Evolutionary conservation across 192 early-diverging fungal genomes (phyloP).

Genomic region (Rhizophagus clarus): DNA sequence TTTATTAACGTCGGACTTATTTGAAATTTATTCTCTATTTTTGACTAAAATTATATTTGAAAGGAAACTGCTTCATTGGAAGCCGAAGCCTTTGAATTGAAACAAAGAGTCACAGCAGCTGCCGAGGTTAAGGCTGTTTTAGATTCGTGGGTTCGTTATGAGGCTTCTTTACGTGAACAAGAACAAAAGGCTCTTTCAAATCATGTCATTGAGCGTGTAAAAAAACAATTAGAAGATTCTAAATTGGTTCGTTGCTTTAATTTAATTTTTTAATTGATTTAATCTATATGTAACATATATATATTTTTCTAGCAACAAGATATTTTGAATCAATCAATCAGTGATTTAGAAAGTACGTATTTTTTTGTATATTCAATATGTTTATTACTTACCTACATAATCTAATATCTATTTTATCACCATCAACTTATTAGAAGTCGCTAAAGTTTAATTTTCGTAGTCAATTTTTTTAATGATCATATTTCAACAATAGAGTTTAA

Average conservation of each 20-base stretch:
- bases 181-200: slow-evolving; percentile 89
- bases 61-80: slow-evolving; percentile 90
- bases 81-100: slow-evolving; percentile 91
- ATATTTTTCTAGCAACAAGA: no score
- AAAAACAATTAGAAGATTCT: slow-evolving; percentile 67
- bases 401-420: no score
- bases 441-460: no score
- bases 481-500: no score
- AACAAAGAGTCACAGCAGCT: slow-evolving; percentile 85
- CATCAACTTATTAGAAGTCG: no score
- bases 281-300: no score
- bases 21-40: background rate
- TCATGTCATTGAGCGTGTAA: slow-evolving; percentile 82
- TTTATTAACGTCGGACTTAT: no score
- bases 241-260: slow-evolving; percentile 48
- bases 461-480: no score
- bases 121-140: slow-evolving; percentile 84
- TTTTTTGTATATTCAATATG: no score
- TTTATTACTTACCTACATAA: no score
- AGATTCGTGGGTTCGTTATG: slow-evolving; percentile 98
- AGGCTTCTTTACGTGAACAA: slow-evolving; percentile 87
- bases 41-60: background rate
- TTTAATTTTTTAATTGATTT: background rate
- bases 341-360: no score
- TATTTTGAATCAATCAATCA: no score